phyloP scores from a whole-genome alignment of 352 stramenopile genomes.

The Blastocystis sp. region DNA sequence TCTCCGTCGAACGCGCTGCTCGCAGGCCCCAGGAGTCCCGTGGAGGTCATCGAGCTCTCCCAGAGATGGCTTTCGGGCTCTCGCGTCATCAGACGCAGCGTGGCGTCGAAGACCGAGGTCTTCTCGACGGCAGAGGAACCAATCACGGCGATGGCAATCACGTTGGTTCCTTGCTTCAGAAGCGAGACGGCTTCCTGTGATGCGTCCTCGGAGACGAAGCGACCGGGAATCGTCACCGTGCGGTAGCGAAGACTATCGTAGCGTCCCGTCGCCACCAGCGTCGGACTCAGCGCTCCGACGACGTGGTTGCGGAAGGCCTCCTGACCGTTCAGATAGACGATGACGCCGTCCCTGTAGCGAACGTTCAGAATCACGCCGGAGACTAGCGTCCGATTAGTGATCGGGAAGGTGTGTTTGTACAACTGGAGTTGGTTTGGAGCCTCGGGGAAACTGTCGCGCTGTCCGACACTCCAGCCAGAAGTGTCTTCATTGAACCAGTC shows the following conservation, averaged over 20 bases:
- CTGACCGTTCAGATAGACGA: neutral
- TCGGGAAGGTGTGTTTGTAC: neutral
- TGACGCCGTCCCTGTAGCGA: neutral
- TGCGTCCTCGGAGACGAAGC: neutral
- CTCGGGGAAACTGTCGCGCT: neutral
- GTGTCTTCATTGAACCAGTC: neutral
- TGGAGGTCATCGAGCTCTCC: neutral
- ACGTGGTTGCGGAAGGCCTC: neutral
- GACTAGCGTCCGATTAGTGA: neutral
- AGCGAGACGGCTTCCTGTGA: neutral
- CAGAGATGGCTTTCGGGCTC: neutral
- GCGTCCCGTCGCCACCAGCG: neutral
- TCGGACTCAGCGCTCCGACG: neutral
- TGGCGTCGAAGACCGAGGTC: neutral
- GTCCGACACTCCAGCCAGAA: neutral
- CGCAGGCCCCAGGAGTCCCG: neutral
- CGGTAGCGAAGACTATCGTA: neutral
- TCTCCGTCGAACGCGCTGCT: too few species aligned
- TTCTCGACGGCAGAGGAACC: neutral
- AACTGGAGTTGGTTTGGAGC: neutral
- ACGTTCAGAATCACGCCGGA: neutral
- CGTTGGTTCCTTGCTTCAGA: neutral
- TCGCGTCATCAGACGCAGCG: neutral
- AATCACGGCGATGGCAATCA: neutral
- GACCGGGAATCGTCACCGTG: neutral